These are phyloP conservation scores for Colletotrichum australisinense DNA, from an alignment of 2,329 filamentous ascomycete species.

Conservation along the genomic window DNA sequence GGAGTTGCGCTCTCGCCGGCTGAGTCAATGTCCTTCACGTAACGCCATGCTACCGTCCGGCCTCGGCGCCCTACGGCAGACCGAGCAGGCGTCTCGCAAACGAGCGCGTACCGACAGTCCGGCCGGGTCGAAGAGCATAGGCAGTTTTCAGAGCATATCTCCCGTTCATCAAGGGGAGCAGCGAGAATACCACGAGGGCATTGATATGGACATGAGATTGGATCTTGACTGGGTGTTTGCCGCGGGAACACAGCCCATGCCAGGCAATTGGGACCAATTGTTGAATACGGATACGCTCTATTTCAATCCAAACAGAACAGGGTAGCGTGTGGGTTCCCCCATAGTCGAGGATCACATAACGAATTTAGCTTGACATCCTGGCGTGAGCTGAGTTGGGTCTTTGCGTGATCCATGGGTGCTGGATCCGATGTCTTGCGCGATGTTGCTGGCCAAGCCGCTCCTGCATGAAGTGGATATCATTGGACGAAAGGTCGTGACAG, in stretches of 20 bases:
- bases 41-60: not conserved
- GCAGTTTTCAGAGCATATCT: slow-evolving; percentile 12
- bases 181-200: not conserved
- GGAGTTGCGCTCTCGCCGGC: slow-evolving; percentile 4
- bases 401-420: not conserved
- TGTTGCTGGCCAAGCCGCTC: not conserved
- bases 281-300: slow-evolving; percentile 6
- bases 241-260: slow-evolving; percentile 14
- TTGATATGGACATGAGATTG: slow-evolving; percentile 23
- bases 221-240: slow-evolving; percentile 28
- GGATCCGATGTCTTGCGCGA: not conserved
- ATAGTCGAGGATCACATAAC: not conserved
- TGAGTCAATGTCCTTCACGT: not conserved
- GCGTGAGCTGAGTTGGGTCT: not conserved
- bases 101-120: slow-evolving; percentile 2
- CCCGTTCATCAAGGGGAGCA: not conserved
- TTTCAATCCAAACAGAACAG: not conserved
- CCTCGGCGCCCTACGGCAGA: not conserved
- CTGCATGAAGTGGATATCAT: not conserved
- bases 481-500: not conserved
- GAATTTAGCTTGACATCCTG: too few species aligned
- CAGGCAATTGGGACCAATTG: not conserved
- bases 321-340: not conserved
- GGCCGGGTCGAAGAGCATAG: not conserved
- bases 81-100: not conserved